Conservation (phyloP, 164 flowering plant species). For the Chimonanthus praecox region DNA sequence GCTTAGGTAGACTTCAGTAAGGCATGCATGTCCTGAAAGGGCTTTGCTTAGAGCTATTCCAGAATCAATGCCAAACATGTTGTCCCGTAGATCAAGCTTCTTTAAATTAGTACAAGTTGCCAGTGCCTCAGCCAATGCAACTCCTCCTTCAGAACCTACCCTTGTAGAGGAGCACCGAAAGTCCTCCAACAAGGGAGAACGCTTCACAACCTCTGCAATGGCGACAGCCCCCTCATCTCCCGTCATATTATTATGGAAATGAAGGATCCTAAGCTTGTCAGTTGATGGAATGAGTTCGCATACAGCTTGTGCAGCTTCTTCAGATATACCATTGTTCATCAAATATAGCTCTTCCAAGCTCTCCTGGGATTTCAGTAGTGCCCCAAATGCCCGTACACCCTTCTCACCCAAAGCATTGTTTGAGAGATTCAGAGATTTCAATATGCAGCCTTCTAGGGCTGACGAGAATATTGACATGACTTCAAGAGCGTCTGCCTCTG, state of each 20-base stretch:
- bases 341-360: conserved; percentile 81
- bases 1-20: conserved; percentile 61
- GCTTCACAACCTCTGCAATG: conserved; percentile 65
- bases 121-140: conserved; percentile 63
- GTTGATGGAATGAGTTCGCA: conserved; percentile 76
- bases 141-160: conserved; percentile 77
- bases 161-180: conserved; percentile 93
- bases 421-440: conserved; percentile 69
- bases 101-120: conserved; percentile 43
- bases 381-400: conserved; percentile 84
- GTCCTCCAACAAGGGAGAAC: conserved; percentile 66
- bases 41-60: conserved; percentile 60
- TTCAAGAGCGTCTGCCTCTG: conserved; percentile 80
- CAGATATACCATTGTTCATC: conserved; percentile 91
- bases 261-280: conserved; percentile 68
- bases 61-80: conserved; percentile 80
- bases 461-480: conserved; percentile 72
- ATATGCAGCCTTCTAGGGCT: conserved; percentile 60
- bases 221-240: conserved; percentile 91
- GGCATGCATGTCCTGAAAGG: conserved; percentile 28
- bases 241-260: conserved; percentile 91
- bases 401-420: conserved; percentile 94
- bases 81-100: conserved; percentile 80
- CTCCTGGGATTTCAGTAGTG: conserved; percentile 68
- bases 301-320: conserved; percentile 91